Percentiles rank a stretch among this genome's conserved stretches.
These are phyloP conservation scores for Casaregolazyma suthepensis DNA, from an alignment of 1,139 yeast species.

Conservation along the genomic window DNA sequence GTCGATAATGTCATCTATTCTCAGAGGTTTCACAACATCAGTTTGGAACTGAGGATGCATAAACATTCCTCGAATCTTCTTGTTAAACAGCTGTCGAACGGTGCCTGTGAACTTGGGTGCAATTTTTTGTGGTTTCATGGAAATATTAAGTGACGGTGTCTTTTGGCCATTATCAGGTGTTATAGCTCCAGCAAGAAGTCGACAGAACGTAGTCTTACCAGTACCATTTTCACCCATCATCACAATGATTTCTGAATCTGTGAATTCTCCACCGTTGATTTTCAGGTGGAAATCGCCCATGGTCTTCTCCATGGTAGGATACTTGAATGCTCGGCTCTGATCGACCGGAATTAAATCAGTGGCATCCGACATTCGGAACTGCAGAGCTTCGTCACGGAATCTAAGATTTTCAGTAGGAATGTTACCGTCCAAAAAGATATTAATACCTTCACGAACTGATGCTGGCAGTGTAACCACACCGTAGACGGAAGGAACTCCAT, in stretches of 20 bases:
- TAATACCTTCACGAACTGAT: conserved; percentile 97
- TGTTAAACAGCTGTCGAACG: conserved; percentile 92
- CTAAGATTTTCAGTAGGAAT: conserved; percentile 95
- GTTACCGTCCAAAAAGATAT: conserved; percentile 95
- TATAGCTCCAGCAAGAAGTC: conserved; percentile 85
- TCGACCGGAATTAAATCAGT: conserved; percentile 65
- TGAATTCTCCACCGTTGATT: conserved; percentile 82
- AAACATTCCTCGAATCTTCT: conserved; percentile 91
- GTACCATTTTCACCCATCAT: conserved; percentile 99
- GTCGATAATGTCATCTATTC: conserved; percentile 88
- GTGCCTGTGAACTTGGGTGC: conserved; percentile 99
- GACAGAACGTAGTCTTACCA: conserved; percentile 97
- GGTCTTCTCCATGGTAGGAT: conserved; percentile 81
- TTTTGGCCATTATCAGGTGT: conserved; percentile 74
- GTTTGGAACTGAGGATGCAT: conserved; percentile 97
- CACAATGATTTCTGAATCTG: conserved; percentile 93
- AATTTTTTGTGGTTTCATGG: conserved; percentile 98
- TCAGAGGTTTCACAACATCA: conserved; percentile 93
- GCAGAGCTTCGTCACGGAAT: conserved; percentile 91
- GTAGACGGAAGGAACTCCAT: conserved; percentile 96
- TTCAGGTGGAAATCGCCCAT: conserved; percentile 90
- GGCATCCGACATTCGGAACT: conserved; percentile 91
- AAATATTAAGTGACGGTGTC: conserved; percentile 83
- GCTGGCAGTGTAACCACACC: conserved; percentile 97
- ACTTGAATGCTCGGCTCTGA: conserved; percentile 68